A percentile compares a stretch with the other conserved stretches of the same genome.
phyloP scores from a whole-genome alignment of 2,329 filamentous ascomycete species.

The Beauveria rudraprayagi region DNA sequence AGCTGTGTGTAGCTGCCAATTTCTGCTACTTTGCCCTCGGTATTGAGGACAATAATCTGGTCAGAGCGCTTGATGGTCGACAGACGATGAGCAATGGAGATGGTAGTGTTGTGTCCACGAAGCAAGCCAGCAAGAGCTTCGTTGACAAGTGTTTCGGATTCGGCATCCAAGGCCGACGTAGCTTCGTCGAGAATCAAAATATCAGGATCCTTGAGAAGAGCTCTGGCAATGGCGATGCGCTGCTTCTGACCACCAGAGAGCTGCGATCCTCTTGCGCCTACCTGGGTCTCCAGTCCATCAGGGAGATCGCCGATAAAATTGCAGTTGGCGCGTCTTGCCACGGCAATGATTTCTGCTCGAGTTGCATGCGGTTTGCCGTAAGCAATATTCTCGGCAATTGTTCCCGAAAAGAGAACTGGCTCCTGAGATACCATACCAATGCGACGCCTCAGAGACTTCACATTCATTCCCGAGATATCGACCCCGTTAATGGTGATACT shows the following conservation, averaged over 20 bases:
- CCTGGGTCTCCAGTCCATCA: slow-evolving; percentile 87
- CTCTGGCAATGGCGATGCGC: slow-evolving; percentile 91
- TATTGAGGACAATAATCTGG: slow-evolving; percentile 83
- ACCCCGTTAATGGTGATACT: slow-evolving; percentile 74
- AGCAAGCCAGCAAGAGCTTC: slow-evolving; percentile 76
- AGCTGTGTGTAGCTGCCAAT: slow-evolving; percentile 77
- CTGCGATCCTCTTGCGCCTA: slow-evolving; percentile 86
- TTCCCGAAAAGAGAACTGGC: slow-evolving; percentile 82
- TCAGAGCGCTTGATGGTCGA: slow-evolving; percentile 96
- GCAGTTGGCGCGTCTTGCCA: slow-evolving; percentile 88
- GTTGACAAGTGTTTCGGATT: slow-evolving; percentile 95
- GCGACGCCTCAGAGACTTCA: slow-evolving; percentile 82
- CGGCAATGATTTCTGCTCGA: slow-evolving; percentile 71
- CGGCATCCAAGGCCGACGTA: slow-evolving; percentile 89
- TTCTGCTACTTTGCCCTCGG: slow-evolving; percentile 83
- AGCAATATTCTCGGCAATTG: slow-evolving; percentile 80
- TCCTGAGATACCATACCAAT: slow-evolving; percentile 96
- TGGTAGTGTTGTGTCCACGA: slow-evolving; percentile 84
- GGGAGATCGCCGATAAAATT: slow-evolving; percentile 95
- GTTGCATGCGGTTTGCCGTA: slow-evolving; percentile 80
- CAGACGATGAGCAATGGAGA: slow-evolving; percentile 91
- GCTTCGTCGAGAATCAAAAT: slow-evolving; percentile 96
- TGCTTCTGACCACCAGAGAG: slow-evolving; percentile 96
- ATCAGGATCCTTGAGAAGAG: slow-evolving; percentile 90
- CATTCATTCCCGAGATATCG: slow-evolving; percentile 80